Conservation (phyloP, 2,329 filamentous ascomycete species). For the Metarhizium album region DNA sequence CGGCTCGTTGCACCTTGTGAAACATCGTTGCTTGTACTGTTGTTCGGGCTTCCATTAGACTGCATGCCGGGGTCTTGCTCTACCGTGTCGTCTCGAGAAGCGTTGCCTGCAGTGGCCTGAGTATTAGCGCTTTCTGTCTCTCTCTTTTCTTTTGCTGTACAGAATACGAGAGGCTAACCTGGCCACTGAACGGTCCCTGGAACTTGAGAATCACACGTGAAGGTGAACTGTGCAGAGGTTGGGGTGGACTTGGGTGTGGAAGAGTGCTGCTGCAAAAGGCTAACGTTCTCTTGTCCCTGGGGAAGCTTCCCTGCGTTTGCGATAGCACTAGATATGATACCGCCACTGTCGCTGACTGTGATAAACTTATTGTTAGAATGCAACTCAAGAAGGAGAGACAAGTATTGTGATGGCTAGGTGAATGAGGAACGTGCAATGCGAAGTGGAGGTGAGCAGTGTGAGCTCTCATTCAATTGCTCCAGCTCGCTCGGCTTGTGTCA, state of each 20-base stretch:
- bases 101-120: constrained; percentile 12
- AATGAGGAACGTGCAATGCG: background rate
- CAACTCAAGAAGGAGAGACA: background rate
- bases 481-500: background rate
- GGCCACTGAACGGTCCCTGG: constrained; percentile 71
- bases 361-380: background rate
- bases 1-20: constrained; percentile 21
- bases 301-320: constrained; percentile 70
- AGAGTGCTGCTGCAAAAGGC: constrained; percentile 60
- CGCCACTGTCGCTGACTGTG: constrained; percentile 37
- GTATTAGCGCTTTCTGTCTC: background rate
- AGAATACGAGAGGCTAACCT: constrained; percentile 26
- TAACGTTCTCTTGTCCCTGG: constrained; percentile 66
- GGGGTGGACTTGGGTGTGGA: constrained; percentile 49
- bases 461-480: background rate
- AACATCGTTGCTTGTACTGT: constrained; percentile 22
- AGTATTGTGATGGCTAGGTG: background rate
- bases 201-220: constrained; percentile 86
- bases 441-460: background rate
- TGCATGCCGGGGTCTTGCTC: constrained; percentile 9
- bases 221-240: constrained; percentile 84
- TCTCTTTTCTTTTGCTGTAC: background rate
- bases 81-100: constrained; percentile 13
- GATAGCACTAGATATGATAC: constrained; percentile 88
- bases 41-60: constrained; percentile 9